Base-by-base conservation (phyloP, 2,329 filamentous ascomycete species). In the Pestalotiopsis sp. region DNA sequence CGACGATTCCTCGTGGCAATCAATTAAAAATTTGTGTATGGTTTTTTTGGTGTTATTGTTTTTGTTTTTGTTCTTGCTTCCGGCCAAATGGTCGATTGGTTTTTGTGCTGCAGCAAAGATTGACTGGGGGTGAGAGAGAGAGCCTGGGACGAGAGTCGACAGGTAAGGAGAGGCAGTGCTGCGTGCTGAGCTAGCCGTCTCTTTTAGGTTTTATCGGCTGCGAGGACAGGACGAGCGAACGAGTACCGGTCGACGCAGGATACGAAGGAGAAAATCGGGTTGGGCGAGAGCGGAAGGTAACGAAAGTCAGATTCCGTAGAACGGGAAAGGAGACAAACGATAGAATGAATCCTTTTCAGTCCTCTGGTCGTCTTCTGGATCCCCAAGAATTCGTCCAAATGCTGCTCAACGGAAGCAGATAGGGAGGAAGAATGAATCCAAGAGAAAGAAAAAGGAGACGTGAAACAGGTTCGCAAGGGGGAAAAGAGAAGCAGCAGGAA, bases 211-310 rank as follows among this genome's bases (percentile, higher is more conserved):
- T 62, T 62, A 62, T 62, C 39, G 55, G 64, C 57, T 64, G 64
- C 58, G 64, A 63, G 49, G 36, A 66, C 64, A 41, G 58, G 64
- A 38, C 59, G 67, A 68, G 55, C 67, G 63, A 68, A 66, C 25
- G 67, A 62, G 63, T 68, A 66, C 57, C 63, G 63, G 63, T 55
- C 67, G 55, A 57, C 45, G 49, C 64, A 41, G 64, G 49, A 41
- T 31, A 27, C 12, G 45, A 38, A 38, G 49, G 23, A 23, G 14
- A 49, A 58, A 36, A 45, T 12, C 60, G n/a, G 14, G 23, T 7
- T 14, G 57, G 23, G 57, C 23, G 57, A 36, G 23, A 27, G 41
- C 12, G 23, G 57, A 23, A 39, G 65, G 39, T 67, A 67, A 63
- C 65, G 65, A 67, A 57, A 63, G 65, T 52, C 65, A 38, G 59